Percentiles rank a stretch among this genome's conserved stretches.
Evolutionary conservation across 2,329 filamentous ascomycete species (phyloP).

Genomic region (Penicillium brevicompactum): DNA sequence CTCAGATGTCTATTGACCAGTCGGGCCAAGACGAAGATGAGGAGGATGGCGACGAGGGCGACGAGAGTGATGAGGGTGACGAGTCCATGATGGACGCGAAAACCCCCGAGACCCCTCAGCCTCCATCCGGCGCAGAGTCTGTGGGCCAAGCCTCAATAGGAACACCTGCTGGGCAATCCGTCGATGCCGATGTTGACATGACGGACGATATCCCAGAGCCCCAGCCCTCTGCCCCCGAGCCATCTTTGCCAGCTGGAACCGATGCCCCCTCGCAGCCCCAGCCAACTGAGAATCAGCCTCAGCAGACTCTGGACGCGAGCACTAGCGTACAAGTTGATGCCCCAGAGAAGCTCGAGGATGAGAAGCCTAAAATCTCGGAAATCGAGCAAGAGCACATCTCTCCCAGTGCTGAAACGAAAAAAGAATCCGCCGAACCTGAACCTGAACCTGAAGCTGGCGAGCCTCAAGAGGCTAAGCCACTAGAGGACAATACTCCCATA

Average conservation of each 20-base stretch:
- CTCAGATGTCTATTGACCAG: conserved; percentile 43
- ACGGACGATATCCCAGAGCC: conserved; percentile 17
- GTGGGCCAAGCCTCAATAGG: conserved; percentile 17
- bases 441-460: conserved; percentile 3
- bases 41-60: conserved; percentile 51
- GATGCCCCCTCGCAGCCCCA: conserved; percentile 3
- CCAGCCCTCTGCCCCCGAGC: conserved; percentile 9
- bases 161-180: conserved; percentile 16
- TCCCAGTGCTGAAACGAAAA: background rate
- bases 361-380: background rate
- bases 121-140: conserved; percentile 29
- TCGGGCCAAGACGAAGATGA: conserved; percentile 51
- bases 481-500: background rate
- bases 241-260: background rate
- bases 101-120: conserved; percentile 42
- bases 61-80: conserved; percentile 55
- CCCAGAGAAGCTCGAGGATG: conserved; percentile 8
- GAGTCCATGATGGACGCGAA: conserved; percentile 51
- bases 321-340: conserved; percentile 21
- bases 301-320: background rate
- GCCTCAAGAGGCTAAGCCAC: background rate
- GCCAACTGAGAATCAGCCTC: background rate
- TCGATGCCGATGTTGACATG: conserved; percentile 25
- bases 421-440: background rate
- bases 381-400: background rate